Base-by-base conservation (phyloP, 1,284 basidiomycete genomes). In the Vanrija sp. region DNA sequence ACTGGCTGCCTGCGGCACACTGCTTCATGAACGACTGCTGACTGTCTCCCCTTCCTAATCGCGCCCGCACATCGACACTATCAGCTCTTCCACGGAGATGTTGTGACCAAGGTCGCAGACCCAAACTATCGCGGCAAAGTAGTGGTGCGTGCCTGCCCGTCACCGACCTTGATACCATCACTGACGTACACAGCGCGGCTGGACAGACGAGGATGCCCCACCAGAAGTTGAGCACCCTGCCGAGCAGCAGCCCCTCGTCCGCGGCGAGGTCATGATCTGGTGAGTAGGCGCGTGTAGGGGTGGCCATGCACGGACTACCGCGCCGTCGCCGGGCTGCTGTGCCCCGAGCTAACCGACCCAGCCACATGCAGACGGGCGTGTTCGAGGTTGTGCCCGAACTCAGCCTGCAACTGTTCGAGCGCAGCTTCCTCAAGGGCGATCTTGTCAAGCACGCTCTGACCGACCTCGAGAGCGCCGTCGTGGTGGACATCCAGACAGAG, bases 241-340 rank as follows among this genome's bases (percentile, higher is more conserved):
- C 50, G 84, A 89, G 79, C 81, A 88, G 42, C 83, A 88, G 42
- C 83, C 85, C n/a, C 81, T 94, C 18, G 75, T 72, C 18, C 84
- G 83, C 52, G 88, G 88, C 49, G 89, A 94, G 80, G 86, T 93
- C 40, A 89, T 88, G 45, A 85, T 93, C 38, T 85, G 86, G 39
- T 69, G 39, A 43, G 68, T 62, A 3, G 18, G n/a, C 38, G 48
- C 52, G n/a, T 12, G 44, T 46, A 3, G 23, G n/a, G 2, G 44
- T 46, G 7, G 23, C 18, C 25, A 5, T 47, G 43, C 25, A 34
- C 42, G 39, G 23, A 49, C 14, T 8, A 16, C 1, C 15, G 16
- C 16, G 42, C 19, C 15, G n/a, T 10, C 21, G 28, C 28, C 28
- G 28, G 28, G 28, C 28, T 28, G 28, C 28, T 28, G 28, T 28